A percentile compares a stretch with the other conserved stretches of the same genome.
Evolutionary conservation across 257 asterid genomes (phyloP).

Genomic region (Salvia miltiorrhiza): DNA sequence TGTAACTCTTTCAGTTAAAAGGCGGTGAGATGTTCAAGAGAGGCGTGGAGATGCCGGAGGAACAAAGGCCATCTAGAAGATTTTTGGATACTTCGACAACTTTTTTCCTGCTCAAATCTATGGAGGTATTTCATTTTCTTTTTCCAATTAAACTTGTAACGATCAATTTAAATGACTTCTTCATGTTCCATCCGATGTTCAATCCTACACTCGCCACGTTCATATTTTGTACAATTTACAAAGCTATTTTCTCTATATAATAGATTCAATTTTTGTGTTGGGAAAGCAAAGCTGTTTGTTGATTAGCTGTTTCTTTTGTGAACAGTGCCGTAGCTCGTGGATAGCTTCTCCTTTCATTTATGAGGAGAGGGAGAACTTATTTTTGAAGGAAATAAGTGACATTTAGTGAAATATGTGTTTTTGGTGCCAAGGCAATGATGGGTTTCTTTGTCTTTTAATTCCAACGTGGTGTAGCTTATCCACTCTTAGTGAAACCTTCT

Average conservation of each 20-base stretch:
- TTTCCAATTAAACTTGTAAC: background rate
- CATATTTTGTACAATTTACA: too few species aligned
- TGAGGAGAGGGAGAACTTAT: conserved; percentile 3
- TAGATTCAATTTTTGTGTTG: background rate
- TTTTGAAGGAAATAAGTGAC: background rate
- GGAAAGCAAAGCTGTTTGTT: background rate
- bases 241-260: too few species aligned
- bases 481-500: conserved; percentile 5
- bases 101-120: background rate
- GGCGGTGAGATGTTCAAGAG: conserved; percentile 82
- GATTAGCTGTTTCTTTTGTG: background rate
- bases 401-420: background rate
- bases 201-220: too few species aligned
- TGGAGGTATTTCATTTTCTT: conserved; percentile 28
- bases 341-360: background rate
- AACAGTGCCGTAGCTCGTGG: background rate
- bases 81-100: conserved; percentile 3
- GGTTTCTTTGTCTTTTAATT: background rate
- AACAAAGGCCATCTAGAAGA: conserved; percentile 14
- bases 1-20: too few species aligned
- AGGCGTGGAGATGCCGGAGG: conserved; percentile 70
- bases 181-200: background rate
- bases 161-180: background rate
- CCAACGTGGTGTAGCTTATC: background rate
- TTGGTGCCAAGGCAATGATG: background rate